Conservation (phyloP, 108 stramenopile genomes). For the Cyclostephanos invisitatus region DNA sequence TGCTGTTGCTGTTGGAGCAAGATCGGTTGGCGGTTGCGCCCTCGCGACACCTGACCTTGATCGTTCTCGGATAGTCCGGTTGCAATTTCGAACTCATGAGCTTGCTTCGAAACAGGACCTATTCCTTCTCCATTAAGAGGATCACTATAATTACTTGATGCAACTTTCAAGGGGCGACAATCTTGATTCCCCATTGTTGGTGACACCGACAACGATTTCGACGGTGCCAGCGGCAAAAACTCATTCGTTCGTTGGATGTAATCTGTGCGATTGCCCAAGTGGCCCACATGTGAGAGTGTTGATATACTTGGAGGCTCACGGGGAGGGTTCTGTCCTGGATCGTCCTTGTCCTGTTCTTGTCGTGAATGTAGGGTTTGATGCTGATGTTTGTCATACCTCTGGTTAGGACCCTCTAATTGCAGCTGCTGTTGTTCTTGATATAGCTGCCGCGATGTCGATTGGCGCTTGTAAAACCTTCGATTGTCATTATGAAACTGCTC, state of each 20-base stretch:
- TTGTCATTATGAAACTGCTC: not conserved
- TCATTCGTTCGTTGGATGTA: conserved; percentile 31
- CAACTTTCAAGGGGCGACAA: not conserved
- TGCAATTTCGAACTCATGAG: conserved; percentile 18
- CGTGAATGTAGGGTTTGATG: not conserved
- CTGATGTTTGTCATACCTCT: not conserved
- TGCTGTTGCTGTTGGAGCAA: conserved; percentile 1
- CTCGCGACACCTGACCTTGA: not conserved
- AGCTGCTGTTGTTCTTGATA: conserved; percentile 10
- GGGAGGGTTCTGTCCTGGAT: conserved; percentile 1
- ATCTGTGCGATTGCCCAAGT: conserved; percentile 16
- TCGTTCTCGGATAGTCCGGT: not conserved
- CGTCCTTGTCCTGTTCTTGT: not conserved
- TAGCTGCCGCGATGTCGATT: conserved; percentile 16
- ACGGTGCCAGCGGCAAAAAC: not conserved
- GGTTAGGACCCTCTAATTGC: conserved; percentile 5
- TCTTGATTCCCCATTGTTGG: not conserved
- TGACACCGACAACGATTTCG: not conserved
- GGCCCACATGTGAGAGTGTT: conserved; percentile 22
- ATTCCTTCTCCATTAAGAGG: conserved; percentile 7
- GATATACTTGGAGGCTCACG: not conserved
- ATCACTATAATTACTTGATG: not conserved
- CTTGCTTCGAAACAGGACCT: conserved; percentile 24
- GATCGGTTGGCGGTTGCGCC: not conserved
- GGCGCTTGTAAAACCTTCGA: conserved; percentile 25